A percentile compares a stretch with the other conserved stretches of the same genome.
phyloP scores from a whole-genome alignment of 306 rosid genomes.

The Senna siamea region DNA sequence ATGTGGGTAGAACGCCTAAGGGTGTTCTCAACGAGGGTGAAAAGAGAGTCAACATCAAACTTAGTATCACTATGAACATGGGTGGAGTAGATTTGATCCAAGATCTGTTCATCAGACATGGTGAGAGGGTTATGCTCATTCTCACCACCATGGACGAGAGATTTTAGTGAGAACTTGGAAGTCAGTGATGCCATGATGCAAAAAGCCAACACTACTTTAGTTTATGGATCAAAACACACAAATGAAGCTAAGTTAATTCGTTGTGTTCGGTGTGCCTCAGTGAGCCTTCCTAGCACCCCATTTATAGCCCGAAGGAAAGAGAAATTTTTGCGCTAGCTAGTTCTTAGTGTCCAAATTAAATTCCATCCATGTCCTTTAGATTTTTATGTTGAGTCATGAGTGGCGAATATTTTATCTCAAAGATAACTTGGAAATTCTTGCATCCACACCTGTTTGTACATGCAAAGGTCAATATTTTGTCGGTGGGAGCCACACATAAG shows the following conservation, averaged over 20 bases:
- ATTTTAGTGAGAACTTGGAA: constrained; percentile 22
- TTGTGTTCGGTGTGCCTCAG: not conserved
- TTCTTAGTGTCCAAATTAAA: too few species aligned
- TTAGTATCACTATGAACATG: constrained; percentile 52
- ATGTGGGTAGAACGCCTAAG: constrained; percentile 52
- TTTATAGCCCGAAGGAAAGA: not conserved
- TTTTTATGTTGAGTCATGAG: not conserved
- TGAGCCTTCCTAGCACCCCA: not conserved
- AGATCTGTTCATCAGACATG: constrained; percentile 52
- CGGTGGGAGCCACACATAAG: too few species aligned
- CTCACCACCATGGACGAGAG: constrained; percentile 26
- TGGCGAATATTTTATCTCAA: too few species aligned
- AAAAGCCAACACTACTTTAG: too few species aligned
- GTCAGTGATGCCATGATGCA: constrained; percentile 8
- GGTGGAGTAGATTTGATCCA: constrained; percentile 54
- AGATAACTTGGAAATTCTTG: too few species aligned
- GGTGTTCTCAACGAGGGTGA: constrained; percentile 50
- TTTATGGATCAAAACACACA: too few species aligned
- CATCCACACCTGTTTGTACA: too few species aligned
- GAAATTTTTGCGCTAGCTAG: too few species aligned
- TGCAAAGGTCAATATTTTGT: too few species aligned
- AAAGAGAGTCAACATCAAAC: constrained; percentile 60
- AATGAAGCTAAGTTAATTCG: too few species aligned
- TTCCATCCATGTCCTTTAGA: not conserved
- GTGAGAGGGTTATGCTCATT: constrained; percentile 46